Conservation (phyloP, 2,329 filamentous ascomycete genomes). For the Xylariales sp. region DNA sequence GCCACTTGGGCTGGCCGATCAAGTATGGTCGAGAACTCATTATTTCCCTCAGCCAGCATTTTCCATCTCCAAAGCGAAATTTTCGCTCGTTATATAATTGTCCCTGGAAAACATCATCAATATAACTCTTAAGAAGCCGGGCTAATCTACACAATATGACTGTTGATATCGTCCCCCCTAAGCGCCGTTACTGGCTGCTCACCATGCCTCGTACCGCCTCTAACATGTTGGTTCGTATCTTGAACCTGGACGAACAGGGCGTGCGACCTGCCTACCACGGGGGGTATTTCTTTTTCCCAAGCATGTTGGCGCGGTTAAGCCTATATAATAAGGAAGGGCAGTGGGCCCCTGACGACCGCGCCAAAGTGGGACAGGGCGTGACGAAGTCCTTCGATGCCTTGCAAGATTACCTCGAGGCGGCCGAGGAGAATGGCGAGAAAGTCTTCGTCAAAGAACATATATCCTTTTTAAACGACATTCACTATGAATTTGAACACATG, state of each 20-base stretch:
- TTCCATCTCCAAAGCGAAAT: not conserved
- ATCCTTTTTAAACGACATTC: constrained; percentile 25
- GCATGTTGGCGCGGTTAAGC: constrained; percentile 6
- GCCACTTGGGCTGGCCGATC: not conserved
- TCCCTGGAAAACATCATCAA: not conserved
- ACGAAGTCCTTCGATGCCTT: constrained; percentile 27
- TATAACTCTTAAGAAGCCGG: not conserved
- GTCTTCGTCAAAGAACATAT: constrained; percentile 38
- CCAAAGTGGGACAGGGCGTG: not conserved
- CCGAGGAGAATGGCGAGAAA: constrained; percentile 28
- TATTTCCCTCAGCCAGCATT: not conserved
- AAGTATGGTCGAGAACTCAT: not conserved
- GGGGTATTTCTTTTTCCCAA: constrained; percentile 39
- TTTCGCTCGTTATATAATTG: not conserved
- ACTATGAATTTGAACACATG: constrained; percentile 22
- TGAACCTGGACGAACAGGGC: constrained; percentile 35
- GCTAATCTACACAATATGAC: constrained; percentile 27
- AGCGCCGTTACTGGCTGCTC: constrained; percentile 38
- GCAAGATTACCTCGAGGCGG: constrained; percentile 33
- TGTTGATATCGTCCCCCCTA: constrained; percentile 20
- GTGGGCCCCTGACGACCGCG: constrained; percentile 26
- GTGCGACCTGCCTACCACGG: constrained; percentile 30
- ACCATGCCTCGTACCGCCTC: constrained; percentile 40
- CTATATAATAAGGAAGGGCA: constrained; percentile 16
- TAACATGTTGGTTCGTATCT: constrained; percentile 37